Conservation (phyloP, 2,329 filamentous ascomycete genomes). For the Colletotrichum tropicicola region DNA sequence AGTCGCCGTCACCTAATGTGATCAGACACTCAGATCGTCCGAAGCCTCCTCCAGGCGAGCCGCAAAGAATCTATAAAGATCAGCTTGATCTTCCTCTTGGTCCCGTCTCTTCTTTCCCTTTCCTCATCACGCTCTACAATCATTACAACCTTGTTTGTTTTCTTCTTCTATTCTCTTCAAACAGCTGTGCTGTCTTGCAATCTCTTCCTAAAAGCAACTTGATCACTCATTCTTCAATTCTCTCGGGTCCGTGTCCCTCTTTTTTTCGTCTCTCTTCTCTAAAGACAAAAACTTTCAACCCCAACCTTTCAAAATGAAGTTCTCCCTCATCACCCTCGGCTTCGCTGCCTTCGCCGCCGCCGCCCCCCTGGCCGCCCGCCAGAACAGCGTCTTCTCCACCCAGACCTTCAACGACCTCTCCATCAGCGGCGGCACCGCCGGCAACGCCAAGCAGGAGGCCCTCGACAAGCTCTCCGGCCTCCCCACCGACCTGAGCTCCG, state of each 20-base stretch:
- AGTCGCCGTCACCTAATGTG: slow-evolving; percentile 2
- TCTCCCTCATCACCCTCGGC: slow-evolving; percentile 40
- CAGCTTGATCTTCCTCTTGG: slow-evolving; percentile 15
- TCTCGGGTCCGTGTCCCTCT: slow-evolving; percentile 28
- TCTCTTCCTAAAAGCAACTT: slow-evolving; percentile 26
- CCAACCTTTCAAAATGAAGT: slow-evolving; percentile 41
- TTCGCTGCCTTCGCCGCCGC: slow-evolving; percentile 39
- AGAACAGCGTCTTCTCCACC: slow-evolving; percentile 40
- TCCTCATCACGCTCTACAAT: slow-evolving; percentile 28
- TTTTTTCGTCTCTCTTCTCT: not conserved
- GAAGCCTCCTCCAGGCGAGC: no score
- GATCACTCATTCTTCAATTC: slow-evolving; percentile 23
- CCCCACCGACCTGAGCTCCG: slow-evolving; percentile 50
- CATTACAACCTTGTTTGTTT: slow-evolving; percentile 14
- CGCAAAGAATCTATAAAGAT: slow-evolving; percentile 27
- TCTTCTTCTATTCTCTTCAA: slow-evolving; percentile 21
- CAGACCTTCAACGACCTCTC: slow-evolving; percentile 54
- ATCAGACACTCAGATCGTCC: slow-evolving; percentile 2
- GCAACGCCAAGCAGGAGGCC: slow-evolving; percentile 54
- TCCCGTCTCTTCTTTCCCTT: not conserved
- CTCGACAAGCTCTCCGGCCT: slow-evolving; percentile 48
- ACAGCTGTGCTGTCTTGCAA: slow-evolving; percentile 30
- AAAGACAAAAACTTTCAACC: not conserved
- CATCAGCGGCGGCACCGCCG: slow-evolving; percentile 55
- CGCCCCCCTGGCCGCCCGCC: slow-evolving; percentile 38